These are phyloP conservation scores for Porphyrellus cyaneotinctus DNA, from an alignment of 768 basidiomycete species.

Conservation along the genomic window DNA sequence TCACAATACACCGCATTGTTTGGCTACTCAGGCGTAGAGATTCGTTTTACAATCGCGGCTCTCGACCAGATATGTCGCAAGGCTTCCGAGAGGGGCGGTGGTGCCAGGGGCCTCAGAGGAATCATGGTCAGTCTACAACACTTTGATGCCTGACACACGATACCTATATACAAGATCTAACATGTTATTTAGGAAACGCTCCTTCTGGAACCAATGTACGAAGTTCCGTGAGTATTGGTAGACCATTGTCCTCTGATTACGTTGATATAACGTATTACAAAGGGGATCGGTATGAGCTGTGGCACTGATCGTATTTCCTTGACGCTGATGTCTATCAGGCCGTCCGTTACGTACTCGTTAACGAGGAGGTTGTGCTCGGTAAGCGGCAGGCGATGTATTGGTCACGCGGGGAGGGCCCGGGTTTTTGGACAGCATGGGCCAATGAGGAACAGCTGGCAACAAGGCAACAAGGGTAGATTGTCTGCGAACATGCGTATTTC, in stretches of 20 bases:
- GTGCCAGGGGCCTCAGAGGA: slow-evolving; percentile 84
- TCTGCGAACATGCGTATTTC: background rate
- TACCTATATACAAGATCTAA: background rate
- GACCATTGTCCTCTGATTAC: slow-evolving; percentile 1
- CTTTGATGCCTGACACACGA: background rate
- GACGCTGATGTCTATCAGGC: slow-evolving; percentile 41
- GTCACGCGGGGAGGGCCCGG: slow-evolving; percentile 58
- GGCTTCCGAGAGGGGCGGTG: slow-evolving; percentile 79
- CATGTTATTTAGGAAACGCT: slow-evolving; percentile 56
- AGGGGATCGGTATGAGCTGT: slow-evolving; percentile 61
- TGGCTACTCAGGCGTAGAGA: slow-evolving; percentile 77
- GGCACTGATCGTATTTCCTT: background rate
- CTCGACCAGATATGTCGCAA: slow-evolving; percentile 77
- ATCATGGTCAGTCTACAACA: slow-evolving; percentile 60
- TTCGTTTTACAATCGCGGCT: slow-evolving; percentile 80
- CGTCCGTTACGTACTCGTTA: slow-evolving; percentile 79
- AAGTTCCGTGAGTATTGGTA: slow-evolving; percentile 67
- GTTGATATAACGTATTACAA: slow-evolving; percentile 2
- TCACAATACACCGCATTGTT: slow-evolving; percentile 88
- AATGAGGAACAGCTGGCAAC: slow-evolving; percentile 47
- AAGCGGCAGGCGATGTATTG: slow-evolving; percentile 68
- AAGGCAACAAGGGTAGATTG: slow-evolving; percentile 14
- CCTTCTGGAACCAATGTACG: slow-evolving; percentile 88
- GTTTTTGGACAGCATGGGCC: slow-evolving; percentile 78
- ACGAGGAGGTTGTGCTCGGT: slow-evolving; percentile 64